Base-by-base conservation (phyloP, 176 grass and related monocot species). In the Phoenix dactylifera region DNA sequence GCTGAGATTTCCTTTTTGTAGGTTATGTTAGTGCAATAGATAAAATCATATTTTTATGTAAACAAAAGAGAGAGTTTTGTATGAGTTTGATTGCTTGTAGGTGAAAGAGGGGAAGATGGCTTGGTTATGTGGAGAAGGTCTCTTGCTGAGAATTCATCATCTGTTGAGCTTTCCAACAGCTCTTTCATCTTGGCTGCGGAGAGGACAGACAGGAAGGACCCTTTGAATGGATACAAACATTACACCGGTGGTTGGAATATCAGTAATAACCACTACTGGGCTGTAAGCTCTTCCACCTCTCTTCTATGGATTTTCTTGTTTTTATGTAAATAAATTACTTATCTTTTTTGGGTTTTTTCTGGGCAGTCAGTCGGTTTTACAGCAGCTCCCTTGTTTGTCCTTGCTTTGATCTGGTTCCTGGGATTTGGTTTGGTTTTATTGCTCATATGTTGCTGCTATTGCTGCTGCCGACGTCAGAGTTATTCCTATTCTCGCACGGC, bases 201-300 rank as follows among this genome's bases (percentile, higher is more conserved):
- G 55, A 88, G 87, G 54, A 98, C 93, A 52, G 75, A 65, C 49
- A 72, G 93, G 58, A 85, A 49, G 18, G 93, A 98, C 55, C 93
- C 93, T 29, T 18, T 78, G 4, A 54, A 78, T 29, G 83, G 86
- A 24, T 79, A 75, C 70, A 83, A 67, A 55, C 58, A 49, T 52
- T 98, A 98, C 70, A 78, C 17, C 15, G 87, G 81, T 24, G 93
- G 93, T 65, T 98, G 93, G 93, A 92, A 98, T 69, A 98, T 98
- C 60, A 98, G 87, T 7, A 56, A 83, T 15, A 0, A 18, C 0
- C 87, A 91, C 63, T 98, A 98, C 81, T 98, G 87, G 93, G 84
- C 87, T 73, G 93, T 98, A 69, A 88, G 87, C 25, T 64, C 70
- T 20, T 54, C 62, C 20, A 35, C 63, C 35, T 16, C 24, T 24